phyloP scores from a whole-genome alignment of 441 rosid genomes.

The Erysimum pusillum region DNA sequence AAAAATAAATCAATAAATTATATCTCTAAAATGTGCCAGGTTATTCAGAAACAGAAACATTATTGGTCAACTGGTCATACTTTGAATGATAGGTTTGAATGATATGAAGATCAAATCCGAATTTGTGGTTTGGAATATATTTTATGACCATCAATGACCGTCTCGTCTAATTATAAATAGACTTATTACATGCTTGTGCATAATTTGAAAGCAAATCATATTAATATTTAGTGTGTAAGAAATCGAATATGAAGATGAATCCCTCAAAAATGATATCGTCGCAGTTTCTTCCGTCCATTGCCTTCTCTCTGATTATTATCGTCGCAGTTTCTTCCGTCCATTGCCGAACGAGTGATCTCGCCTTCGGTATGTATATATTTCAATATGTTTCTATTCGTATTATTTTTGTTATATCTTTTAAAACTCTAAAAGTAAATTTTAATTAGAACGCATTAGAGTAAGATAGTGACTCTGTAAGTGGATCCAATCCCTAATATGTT shows the following conservation, averaged over 20 bases:
- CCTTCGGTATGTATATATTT: slow-evolving; percentile 5
- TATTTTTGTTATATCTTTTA: no score
- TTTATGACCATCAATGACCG: slow-evolving; percentile 8
- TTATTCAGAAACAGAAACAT: not conserved
- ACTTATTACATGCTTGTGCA: not conserved
- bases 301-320: not conserved
- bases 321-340: slow-evolving; percentile 1
- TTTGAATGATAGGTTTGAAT: no score
- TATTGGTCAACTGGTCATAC: not conserved
- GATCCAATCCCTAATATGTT: not conserved
- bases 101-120: not conserved
- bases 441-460: not conserved
- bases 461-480: not conserved
- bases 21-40: no score
- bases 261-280: slow-evolving; percentile 1
- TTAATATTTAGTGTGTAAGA: not conserved
- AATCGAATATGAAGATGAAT: slow-evolving; percentile 9
- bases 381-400: not conserved
- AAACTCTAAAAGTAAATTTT: not conserved
- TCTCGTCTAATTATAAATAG: slow-evolving; percentile 3
- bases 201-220: not conserved
- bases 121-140: not conserved
- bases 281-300: slow-evolving; percentile 5
- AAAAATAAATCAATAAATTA: no score
- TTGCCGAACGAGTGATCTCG: not conserved